A percentile compares a stretch with the other conserved stretches of the same genome.
Evolutionary conservation across 2,329 filamentous ascomycete species (phyloP).

Genomic region (Fusarium sp.): DNA sequence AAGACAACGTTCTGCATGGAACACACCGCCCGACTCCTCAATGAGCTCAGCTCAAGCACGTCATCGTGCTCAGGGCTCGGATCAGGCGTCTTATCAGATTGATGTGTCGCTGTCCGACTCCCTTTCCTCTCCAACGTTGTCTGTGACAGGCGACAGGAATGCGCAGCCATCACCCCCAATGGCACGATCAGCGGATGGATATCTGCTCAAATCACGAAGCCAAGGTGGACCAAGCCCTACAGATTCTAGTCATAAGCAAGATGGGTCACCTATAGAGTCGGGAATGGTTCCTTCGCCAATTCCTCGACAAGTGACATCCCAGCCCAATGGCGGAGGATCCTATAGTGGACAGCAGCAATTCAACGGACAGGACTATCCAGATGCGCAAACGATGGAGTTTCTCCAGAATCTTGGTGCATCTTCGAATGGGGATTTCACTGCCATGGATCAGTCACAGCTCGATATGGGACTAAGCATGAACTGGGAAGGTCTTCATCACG

Average conservation of each 20-base stretch:
- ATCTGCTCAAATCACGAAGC: conserved; percentile 49
- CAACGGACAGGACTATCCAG: conserved; percentile 58
- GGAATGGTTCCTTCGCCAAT: conserved; percentile 60
- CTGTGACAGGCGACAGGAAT: conserved; percentile 51
- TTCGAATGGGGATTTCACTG: conserved; percentile 50
- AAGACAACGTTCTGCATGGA: conserved; percentile 49
- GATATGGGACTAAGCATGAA: conserved; percentile 77
- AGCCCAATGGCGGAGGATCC: conserved; percentile 49
- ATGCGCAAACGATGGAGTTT: conserved; percentile 67
- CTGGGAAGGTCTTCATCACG: conserved; percentile 72
- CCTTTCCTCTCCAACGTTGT: conserved; percentile 57
- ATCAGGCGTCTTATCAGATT: conserved; percentile 51
- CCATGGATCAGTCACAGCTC: conserved; percentile 62
- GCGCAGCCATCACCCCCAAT: conserved; percentile 57
- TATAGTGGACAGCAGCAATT: conserved; percentile 52
- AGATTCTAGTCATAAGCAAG: conserved; percentile 48
- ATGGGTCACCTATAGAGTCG: conserved; percentile 54
- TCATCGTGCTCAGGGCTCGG: conserved; percentile 49
- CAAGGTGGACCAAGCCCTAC: conserved; percentile 50
- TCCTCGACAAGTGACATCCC: conserved; percentile 53
- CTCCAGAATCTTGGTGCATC: conserved; percentile 59
- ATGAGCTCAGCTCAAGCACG: conserved; percentile 39
- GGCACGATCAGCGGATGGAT: conserved; percentile 50
- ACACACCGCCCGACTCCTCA: conserved; percentile 46
- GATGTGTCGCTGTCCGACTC: conserved; percentile 56